Conservation (phyloP, 2,329 filamentous ascomycete species). For the Fusarium compactum region DNA sequence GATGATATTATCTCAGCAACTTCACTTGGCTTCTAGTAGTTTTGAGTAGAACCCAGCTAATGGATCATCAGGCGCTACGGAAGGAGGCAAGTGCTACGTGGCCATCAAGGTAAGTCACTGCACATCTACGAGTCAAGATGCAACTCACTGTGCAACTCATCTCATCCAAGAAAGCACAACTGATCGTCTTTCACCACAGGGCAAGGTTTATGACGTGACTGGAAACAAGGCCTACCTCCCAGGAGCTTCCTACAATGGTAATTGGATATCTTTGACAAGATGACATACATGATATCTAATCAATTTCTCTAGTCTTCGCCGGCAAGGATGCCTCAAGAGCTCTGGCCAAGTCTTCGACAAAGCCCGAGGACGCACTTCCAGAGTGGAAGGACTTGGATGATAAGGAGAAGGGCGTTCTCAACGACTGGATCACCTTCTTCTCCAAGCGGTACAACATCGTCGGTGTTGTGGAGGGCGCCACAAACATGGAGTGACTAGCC, state of each 20-base stretch:
- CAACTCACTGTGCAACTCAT: conserved; percentile 11
- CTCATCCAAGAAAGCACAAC: conserved; percentile 8
- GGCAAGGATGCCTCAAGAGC: conserved; percentile 97
- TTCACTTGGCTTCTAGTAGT: not conserved
- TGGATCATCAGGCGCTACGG: conserved; percentile 65
- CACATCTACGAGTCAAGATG: not conserved
- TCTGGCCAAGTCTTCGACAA: conserved; percentile 86
- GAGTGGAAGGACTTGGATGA: conserved; percentile 88
- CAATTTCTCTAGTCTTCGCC: conserved; percentile 78
- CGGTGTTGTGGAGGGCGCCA: conserved; percentile 72
- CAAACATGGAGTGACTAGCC: conserved; percentile 62
- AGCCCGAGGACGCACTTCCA: conserved; percentile 82
- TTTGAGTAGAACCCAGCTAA: conserved; percentile 34
- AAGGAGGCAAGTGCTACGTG: conserved; percentile 74
- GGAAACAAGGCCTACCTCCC: conserved; percentile 89
- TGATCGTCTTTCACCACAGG: conserved; percentile 62
- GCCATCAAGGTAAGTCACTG: conserved; percentile 71
- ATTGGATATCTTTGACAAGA: not conserved
- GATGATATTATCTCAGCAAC: not conserved
- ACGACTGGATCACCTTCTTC: conserved; percentile 97
- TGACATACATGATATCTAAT: conserved; percentile 13
- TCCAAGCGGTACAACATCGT: conserved; percentile 96
- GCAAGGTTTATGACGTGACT: conserved; percentile 93
- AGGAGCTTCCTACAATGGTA: conserved; percentile 87
- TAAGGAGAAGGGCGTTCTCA: conserved; percentile 84